Base-by-base conservation (phyloP, 805 yeast species). In the Grigorovia transvaalensis region DNA sequence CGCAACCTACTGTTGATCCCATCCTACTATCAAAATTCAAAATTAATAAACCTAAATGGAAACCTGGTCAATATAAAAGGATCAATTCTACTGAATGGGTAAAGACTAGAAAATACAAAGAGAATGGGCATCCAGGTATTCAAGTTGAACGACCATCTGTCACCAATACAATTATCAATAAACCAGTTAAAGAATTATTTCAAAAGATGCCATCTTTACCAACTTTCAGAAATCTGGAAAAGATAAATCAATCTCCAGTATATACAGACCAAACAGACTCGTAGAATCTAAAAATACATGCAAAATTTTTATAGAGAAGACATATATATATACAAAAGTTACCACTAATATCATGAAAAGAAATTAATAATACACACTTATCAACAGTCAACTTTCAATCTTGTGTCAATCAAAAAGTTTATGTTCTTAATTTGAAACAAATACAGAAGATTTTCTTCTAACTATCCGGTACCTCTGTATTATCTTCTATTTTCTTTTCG, bases 161-260 rank as follows among this genome's bases (percentile, higher is more conserved):
- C 17, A 65, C 70, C 1, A 78, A 77, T 56, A 38, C 65, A 53
- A 51, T 68, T 12, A 55, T 65, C 13, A 66, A 66, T 4, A n/a
- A 42, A 30, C 47, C 50, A 17, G 51, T 63, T 1, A 56, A 58
- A 29, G 49, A 54, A 23, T 60, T 66, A 47, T 57, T 51, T 23
- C 48, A 57, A 40, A 55, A 51, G 18, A 50, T 60, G 1, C 69
- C 74, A 7, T 57, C 66, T 1, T 52, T 81, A 20, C 91, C 90
- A 1, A 69, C 74, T 4, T 82, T 82, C 63, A 78, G 74, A 55
- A 80, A 81, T 59, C 80, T 82, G 9, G 90, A 85, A 56, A 81
- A 79, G 61, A 84, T 86, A 5, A 70, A 71, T 50, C 68, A 71
- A 19, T 69, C 77, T 12, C 69, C 78, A 1, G 72, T 70, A 49